Evolutionary conservation across 1,139 yeast species (phyloP), one percentile per base, ranked within the genome.

Genomic region (Hansenula sp.): DNA sequence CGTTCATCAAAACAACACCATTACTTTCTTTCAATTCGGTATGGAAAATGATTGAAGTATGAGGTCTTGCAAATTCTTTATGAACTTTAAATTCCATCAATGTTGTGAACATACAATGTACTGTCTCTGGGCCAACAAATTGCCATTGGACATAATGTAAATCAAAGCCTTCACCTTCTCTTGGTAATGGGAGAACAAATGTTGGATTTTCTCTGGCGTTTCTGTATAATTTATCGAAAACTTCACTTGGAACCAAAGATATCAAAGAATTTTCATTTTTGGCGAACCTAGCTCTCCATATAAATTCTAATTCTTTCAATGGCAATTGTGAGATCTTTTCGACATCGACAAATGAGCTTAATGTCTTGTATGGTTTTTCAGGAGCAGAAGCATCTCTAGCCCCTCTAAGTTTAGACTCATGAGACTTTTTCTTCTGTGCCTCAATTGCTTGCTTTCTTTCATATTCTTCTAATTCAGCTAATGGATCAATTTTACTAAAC

Each of bases 71-170:
- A 65, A 74, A 94, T 59, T 91, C 98, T 49, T 80, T 81, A 60
- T 93, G 97, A 33, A 90, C 75, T 63, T 93, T 91, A 66, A 81
- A 94, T 65, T 94, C 99, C 1, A 95, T 94, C 50, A 94, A 74
- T 0, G 97, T 82, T 2, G 99, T 94, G 56, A 94, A 71, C 77
- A 94, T 77, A 62, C 96, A 88, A 66, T 94, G 96, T 3, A 89
- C 73, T 5, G 98, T 91, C 36, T 80, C 60, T 8, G 89, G 84
- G 0, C 95, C 96, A 2, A 85, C 93, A 63, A 90, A 88, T 17
- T 82, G 74, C 99, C 99, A 94, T 66, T 94, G 99, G 17, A 90
- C 80, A 61, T 85, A 90, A 61, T 93, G 97, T 71, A 93, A 76
- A 63, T 93, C 99, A 55, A 84, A 51, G 65, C 89, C 70, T 13